A percentile compares a stretch with the other conserved stretches of the same genome.
phyloP scores from a whole-genome alignment of 306 rosid genomes.

The Pyrus bretschneideri region DNA sequence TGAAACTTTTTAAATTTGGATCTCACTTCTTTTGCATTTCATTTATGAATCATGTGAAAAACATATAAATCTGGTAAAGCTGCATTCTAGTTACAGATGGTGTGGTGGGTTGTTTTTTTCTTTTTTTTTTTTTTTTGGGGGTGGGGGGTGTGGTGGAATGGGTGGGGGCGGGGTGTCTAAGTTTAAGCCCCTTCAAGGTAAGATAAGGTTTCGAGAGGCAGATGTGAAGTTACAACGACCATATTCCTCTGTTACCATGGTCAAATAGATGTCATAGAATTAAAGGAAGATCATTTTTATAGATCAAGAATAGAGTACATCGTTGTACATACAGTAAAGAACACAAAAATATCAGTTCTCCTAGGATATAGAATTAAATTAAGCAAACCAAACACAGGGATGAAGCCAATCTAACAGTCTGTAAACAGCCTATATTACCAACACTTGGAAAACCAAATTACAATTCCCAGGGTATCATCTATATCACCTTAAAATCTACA shows the following conservation, averaged over 20 bases:
- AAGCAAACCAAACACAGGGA: not conserved
- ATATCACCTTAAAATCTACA: not conserved
- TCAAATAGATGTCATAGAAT: not conserved
- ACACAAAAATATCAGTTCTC: not conserved
- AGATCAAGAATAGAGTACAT: not conserved
- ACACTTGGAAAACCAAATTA: not conserved
- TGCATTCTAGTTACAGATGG: not conserved
- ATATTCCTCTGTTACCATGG: not conserved
- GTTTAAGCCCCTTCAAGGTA: not conserved
- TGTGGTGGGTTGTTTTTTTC: not conserved
- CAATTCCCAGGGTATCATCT: not conserved
- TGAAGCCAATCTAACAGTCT: not conserved
- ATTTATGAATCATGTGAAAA: not conserved
- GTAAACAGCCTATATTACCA: not conserved
- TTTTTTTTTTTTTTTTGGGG: no score
- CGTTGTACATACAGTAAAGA: not conserved
- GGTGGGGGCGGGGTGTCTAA: not conserved
- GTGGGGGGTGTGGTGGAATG: fast-evolving
- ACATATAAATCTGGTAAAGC: not conserved
- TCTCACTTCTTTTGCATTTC: not conserved
- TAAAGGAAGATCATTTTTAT: not conserved
- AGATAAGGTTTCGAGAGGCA: not conserved
- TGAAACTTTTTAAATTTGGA: not conserved
- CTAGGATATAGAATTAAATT: not conserved
- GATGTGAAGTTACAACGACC: not conserved